Percentiles rank a stretch among this genome's conserved stretches.
phyloP scores from a whole-genome alignment of 2,329 filamentous ascomycete genomes.

The Beauveria bassiana region DNA sequence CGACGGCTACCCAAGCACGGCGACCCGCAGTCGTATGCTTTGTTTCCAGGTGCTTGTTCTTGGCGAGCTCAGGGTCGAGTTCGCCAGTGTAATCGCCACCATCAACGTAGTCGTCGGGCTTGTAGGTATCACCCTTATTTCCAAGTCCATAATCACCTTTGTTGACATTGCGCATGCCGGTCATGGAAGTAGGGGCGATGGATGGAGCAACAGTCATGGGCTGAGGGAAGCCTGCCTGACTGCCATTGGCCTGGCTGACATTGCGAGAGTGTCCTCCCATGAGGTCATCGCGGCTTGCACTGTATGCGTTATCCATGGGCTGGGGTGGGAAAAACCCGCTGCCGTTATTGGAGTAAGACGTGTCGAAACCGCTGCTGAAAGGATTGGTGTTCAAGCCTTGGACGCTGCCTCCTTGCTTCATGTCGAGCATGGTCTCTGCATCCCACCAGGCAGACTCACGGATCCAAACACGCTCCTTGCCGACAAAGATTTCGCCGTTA shows the following conservation, averaged over 20 bases:
- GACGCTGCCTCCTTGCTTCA: conserved; percentile 57
- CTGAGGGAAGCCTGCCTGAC: conserved; percentile 41
- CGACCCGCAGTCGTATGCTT: conserved; percentile 55
- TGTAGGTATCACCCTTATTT: conserved; percentile 70
- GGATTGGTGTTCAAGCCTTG: conserved; percentile 38
- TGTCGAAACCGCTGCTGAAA: conserved; percentile 48
- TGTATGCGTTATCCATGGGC: conserved; percentile 51
- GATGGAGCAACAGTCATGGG: conserved; percentile 41
- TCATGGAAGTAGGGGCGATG: conserved; percentile 48
- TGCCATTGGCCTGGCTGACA: conserved; percentile 47
- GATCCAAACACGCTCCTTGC: conserved; percentile 91
- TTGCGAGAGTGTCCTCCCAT: conserved; percentile 47
- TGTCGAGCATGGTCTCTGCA: conserved; percentile 89
- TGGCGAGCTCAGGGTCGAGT: conserved; percentile 70
- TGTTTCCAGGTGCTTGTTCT: conserved; percentile 68
- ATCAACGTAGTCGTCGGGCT: conserved; percentile 66
- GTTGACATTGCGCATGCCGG: conserved; percentile 46
- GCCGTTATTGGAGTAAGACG: conserved; percentile 59
- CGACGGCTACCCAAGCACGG: conserved; percentile 70
- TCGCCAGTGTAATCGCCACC: conserved; percentile 61
- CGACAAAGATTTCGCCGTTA: conserved; percentile 90
- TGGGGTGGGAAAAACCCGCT: conserved; percentile 65
- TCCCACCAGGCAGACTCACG: conserved; percentile 95
- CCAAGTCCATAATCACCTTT: conserved; percentile 86
- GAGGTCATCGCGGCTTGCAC: conserved; percentile 66